Base-by-base conservation (phyloP, 306 rosid species). In the Vigna mungo region DNA sequence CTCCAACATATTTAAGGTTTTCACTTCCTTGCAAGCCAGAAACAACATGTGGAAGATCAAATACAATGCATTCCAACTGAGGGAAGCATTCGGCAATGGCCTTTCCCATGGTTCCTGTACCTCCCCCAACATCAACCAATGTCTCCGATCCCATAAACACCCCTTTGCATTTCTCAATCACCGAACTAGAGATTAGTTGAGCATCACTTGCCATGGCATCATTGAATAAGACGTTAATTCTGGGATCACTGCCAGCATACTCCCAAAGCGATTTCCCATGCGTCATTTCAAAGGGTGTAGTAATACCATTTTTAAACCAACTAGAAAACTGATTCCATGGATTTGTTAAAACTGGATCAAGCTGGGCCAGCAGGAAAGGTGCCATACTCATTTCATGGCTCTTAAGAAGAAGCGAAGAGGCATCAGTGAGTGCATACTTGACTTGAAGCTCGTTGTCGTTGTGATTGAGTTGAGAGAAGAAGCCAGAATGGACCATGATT, bases 41-140 rank as follows among this genome's bases (percentile, higher is more conserved):
- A 20, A 86, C 81, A 61, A 81, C 84, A 27, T 84, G 88, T 0
- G 90, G 88, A 7, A 84, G 82, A 87, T 79, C 78, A 51, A 51
- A 79, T 6, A 71, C 68, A 0, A 18, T 71, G 6, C 83, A 79
- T 41, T 72, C 41, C 0, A 63, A 0, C 3, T 67, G 15, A 7
- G 90, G 81, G 47, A 87, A 81, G 3, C 81, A 21, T 0, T 39
- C 32, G 9, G 83, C 76, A 43, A 84, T 48, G 10, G 83, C 60
- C 23, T 48, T 75, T 2, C 81, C 84, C 75, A 81, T 53, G 2
- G 81, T 72, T 10, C 83, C 86, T 21, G 56, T 83, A 4, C 68
- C 84, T 0, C 91, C 86, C 68, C 88, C 78, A 23, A 85, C 85
- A 74, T 74, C 58, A 4, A 86, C 88, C 53, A 88, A 7, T 2